Base-by-base conservation (phyloP, 345 rosid genomes). In the Odontarrhena argentea region DNA sequence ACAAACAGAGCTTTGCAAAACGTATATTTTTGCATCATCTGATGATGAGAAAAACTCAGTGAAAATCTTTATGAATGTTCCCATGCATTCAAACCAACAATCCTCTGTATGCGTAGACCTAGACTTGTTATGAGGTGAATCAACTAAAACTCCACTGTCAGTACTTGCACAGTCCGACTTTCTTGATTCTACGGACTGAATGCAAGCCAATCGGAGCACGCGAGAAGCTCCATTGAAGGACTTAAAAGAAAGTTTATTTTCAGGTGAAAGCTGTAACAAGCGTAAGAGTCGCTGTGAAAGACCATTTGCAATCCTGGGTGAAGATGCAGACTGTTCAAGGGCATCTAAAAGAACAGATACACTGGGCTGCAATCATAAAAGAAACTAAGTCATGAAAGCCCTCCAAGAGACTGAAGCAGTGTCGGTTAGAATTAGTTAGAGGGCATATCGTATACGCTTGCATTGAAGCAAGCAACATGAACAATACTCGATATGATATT, bases 281-380 rank as follows among this genome's bases (percentile, higher is more conserved):
- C 77, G 83, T 69, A 81, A 83, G 59, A 92, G 83, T 58, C 88
- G 66, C 78, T 77, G 89, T 49, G 86, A 87, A 76, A 92, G 82
- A 81, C 82, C 74, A 48, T 54, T 52, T n/a, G 89, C 89, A 9
- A 86, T 81, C 60, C 75, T 80, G 40, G 92, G 85, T 71, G 84
- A 81, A 65, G 81, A 86, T 52, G 85, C 83, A 80, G 83, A 92
- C 68, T 86, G 83, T 75, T 92, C 98, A 71, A 92, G 84, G 67
- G 98, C 91, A 77, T 87, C 93, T 82, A 92, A 59, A 36, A 92
- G 75, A 71, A 82, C 87, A 78, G 96, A 85, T 47, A 81, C 56
- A 62, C 86, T 93, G 40, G 96, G 98, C 98, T 92, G 90, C 76
- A 79, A 18, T 18, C 22, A 18, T 18, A 58, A 52, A 51, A 22